Conservation (phyloP, 176 grass and related monocot genomes). For the Cenchrus purpureus region DNA sequence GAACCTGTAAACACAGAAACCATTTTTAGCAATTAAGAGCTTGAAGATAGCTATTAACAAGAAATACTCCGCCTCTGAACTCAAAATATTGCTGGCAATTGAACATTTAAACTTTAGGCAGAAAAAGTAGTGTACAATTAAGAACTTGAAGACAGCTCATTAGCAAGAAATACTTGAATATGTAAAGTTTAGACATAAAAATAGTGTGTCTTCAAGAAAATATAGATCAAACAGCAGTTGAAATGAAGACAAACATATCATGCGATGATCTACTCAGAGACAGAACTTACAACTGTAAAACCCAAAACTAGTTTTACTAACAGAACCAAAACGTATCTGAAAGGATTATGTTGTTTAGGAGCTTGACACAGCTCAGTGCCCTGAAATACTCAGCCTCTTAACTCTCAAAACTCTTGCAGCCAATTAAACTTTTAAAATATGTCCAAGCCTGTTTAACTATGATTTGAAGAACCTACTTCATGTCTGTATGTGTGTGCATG, state of each 20-base stretch:
- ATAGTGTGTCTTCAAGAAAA: slow-evolving; percentile 4
- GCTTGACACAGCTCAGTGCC: background rate
- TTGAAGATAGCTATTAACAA: too few species aligned
- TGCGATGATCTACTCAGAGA: background rate
- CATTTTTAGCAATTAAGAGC: background rate
- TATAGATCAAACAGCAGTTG: slow-evolving; percentile 22
- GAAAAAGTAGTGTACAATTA: too few species aligned
- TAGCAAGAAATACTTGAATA: background rate
- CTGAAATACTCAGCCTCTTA: background rate
- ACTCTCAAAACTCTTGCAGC: background rate
- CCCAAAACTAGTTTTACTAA: background rate
- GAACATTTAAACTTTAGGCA: too few species aligned
- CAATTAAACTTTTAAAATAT: background rate
- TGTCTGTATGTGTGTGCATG: background rate
- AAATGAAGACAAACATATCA: background rate
- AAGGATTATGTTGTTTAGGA: background rate
- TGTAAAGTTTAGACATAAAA: background rate
- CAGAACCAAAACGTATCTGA: background rate
- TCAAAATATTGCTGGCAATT: too few species aligned
- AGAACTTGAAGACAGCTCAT: background rate
- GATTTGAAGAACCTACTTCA: background rate
- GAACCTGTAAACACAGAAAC: background rate
- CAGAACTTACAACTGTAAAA: background rate
- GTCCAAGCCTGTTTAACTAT: background rate
- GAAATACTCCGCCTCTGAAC: too few species aligned